Conservation (phyloP, 2,329 filamentous ascomycete genomes). For the Microthyrium microscopicum region DNA sequence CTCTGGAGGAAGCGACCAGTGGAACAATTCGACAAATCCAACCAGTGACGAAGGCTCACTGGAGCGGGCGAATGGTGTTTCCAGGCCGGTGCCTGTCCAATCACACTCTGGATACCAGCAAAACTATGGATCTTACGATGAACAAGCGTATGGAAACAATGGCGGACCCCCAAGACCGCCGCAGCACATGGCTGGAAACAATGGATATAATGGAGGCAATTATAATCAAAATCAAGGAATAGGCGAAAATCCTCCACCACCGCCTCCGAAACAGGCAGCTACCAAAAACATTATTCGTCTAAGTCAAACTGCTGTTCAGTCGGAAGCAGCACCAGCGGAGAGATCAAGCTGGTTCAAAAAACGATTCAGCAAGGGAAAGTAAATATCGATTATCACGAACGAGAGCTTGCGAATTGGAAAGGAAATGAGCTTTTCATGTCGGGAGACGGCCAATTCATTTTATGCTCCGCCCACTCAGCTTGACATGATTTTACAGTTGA, state of each 20-base stretch:
- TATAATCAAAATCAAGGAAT: conserved; percentile 46
- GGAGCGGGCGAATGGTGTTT: conserved; percentile 44
- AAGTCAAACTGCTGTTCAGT: background rate
- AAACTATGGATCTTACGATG: background rate
- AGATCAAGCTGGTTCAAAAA: conserved; percentile 80
- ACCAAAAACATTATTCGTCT: conserved; percentile 9
- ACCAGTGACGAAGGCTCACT: conserved; percentile 89
- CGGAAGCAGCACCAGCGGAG: conserved; percentile 40
- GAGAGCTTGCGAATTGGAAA: too few species aligned
- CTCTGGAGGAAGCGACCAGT: conserved; percentile 47
- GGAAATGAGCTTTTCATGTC: too few species aligned
- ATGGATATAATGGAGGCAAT: conserved; percentile 15
- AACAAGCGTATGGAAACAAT: conserved; percentile 1
- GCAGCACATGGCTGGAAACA: background rate
- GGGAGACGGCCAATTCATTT: too few species aligned
- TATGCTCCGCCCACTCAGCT: too few species aligned
- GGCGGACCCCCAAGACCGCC: background rate
- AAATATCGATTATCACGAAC: too few species aligned
- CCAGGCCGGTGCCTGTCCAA: conserved; percentile 5
- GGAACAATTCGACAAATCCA: conserved; percentile 62
- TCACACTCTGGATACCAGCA: conserved; percentile 5
- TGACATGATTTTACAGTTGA: too few species aligned
- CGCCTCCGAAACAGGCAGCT: conserved; percentile 1
- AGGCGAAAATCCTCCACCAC: conserved; percentile 16
- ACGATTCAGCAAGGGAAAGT: conserved; percentile 52